A percentile compares a stretch with the other conserved stretches of the same genome.
phyloP scores from a whole-genome alignment of 139 green algal species.

The Chlamydomonas sp. region DNA sequence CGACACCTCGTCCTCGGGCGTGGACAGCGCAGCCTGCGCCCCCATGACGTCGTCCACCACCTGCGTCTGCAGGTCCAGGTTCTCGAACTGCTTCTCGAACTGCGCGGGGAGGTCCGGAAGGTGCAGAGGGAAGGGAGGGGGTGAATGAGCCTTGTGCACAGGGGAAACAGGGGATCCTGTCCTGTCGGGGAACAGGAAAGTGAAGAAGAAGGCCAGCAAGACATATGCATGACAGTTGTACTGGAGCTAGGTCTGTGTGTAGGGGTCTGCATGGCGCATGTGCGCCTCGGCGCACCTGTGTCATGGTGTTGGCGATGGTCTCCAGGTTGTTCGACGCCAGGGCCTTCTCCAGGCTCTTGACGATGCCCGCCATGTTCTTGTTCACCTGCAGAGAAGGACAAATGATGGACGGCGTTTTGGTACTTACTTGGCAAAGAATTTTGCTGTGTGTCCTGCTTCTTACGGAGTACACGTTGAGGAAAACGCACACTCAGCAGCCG shows the following conservation, averaged over 20 bases:
- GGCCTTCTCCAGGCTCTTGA: constrained; percentile 90
- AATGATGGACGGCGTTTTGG: too few relatives aligned
- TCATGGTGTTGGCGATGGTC: constrained; percentile 90
- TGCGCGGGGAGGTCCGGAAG: constrained; percentile 5
- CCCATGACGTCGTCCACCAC: constrained; percentile 94
- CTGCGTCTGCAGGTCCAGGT: constrained; percentile 94
- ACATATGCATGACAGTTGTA: too few relatives aligned
- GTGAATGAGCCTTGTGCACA: background rate
- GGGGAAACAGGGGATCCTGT: too few relatives aligned
- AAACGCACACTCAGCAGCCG: too few relatives aligned
- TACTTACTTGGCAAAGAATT: too few relatives aligned
- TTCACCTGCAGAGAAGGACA: constrained; percentile 57
- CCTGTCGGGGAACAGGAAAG: too few relatives aligned
- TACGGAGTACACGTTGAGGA: too few relatives aligned
- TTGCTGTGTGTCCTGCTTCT: too few relatives aligned
- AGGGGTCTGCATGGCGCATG: too few relatives aligned
- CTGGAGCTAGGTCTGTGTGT: too few relatives aligned
- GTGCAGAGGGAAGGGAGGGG: background rate
- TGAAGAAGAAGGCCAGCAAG: too few relatives aligned
- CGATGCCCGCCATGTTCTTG: constrained; percentile 95
- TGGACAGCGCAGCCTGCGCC: constrained; percentile 84
- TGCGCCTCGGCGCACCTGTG: constrained; percentile 39
- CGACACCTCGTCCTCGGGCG: constrained; percentile 95
- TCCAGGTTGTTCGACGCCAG: constrained; percentile 94
- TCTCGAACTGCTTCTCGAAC: constrained; percentile 98